Conservation (phyloP, 73 alveolate species). For the Durusdinium trenchii region DNA sequence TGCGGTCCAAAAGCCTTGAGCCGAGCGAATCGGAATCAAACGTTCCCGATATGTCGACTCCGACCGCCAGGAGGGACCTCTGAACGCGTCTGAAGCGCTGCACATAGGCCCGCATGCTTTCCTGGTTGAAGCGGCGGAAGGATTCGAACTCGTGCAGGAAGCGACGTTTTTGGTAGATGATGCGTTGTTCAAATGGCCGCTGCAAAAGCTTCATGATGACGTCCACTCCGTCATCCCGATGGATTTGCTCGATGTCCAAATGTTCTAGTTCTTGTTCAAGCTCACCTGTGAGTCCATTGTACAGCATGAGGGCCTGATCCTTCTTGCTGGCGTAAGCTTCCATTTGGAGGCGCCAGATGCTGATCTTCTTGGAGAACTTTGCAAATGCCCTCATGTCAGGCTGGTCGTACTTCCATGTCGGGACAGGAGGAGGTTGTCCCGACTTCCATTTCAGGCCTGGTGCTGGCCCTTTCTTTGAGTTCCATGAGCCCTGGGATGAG, state of each 20-base stretch:
- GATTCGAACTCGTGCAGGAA: conserved; percentile 32
- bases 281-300: background rate
- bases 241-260: background rate
- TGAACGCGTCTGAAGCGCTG: background rate
- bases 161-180: background rate
- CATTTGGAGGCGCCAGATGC: conserved; percentile 5
- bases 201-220: background rate
- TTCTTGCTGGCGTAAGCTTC: background rate
- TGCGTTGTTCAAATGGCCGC: background rate
- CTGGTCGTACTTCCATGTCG: background rate
- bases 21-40: conserved; percentile 18
- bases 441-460: background rate
- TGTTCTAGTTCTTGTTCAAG: conserved; percentile 36
- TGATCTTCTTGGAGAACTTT: background rate
- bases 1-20: conserved; percentile 9
- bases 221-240: background rate
- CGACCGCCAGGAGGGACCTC: background rate
- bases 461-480: background rate
- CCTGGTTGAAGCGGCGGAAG: background rate
- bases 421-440: background rate
- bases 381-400: background rate
- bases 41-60: background rate
- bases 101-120: background rate
- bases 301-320: background rate
- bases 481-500: no score